Evolutionary conservation across 2,329 filamentous ascomycete genomes (phyloP).

Genomic region (Bimuria novae-zelandiae): DNA sequence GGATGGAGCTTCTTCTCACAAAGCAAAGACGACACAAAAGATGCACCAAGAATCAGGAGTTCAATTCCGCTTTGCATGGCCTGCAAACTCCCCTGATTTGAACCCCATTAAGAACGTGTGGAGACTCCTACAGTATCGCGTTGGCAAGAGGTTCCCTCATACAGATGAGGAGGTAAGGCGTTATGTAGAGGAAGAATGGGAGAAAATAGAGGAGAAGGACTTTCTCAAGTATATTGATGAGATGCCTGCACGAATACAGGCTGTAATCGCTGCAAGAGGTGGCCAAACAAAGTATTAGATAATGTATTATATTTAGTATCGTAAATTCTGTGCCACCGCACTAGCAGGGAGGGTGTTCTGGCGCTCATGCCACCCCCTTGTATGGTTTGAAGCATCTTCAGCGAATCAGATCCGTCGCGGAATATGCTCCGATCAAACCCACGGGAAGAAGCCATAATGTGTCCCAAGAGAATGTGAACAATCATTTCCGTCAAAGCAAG

Average conservation of each 20-base stretch:
- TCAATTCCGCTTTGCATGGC: too few relatives aligned
- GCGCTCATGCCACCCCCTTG: not conserved
- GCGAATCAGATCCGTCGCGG: too few relatives aligned
- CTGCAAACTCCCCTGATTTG: constrained; percentile 8
- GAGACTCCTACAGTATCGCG: constrained; percentile 6
- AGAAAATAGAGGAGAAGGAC: not conserved
- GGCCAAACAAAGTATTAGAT: constrained; percentile 1
- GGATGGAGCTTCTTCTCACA: constrained; percentile 17
- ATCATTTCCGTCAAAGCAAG: too few relatives aligned
- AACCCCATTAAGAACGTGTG: constrained; percentile 16
- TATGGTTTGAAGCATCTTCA: too few relatives aligned
- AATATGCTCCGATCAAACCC: too few relatives aligned
- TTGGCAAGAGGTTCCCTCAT: constrained; percentile 2
- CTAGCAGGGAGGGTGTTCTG: too few relatives aligned
- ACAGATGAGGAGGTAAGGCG: constrained; percentile 6
- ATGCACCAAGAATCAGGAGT: too few relatives aligned
- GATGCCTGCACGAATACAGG: not conserved
- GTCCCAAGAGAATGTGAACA: too few relatives aligned
- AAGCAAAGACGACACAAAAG: constrained; percentile 11
- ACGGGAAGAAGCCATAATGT: too few relatives aligned
- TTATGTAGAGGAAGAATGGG: constrained; percentile 10
- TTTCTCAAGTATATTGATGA: not conserved
- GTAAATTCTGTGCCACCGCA: not conserved
- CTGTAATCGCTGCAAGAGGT: not conserved
- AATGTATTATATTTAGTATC: not conserved